Evolutionary conservation across 495 filamentous ascomycete genomes (phyloP).

Genomic region (Rusavskia elegans): DNA sequence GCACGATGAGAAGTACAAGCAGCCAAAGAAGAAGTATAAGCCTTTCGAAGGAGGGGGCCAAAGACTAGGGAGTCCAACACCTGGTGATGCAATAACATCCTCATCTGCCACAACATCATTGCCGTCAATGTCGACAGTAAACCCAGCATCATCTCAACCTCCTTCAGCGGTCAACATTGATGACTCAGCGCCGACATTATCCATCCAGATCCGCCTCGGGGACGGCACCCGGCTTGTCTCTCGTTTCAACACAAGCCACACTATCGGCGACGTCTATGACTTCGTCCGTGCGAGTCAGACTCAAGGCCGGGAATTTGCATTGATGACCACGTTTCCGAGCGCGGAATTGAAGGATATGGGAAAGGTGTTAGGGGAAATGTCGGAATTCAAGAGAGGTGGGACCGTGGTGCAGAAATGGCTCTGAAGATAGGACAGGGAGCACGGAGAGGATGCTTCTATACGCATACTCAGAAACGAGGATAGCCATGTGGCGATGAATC

Average conservation of each 20-base stretch:
- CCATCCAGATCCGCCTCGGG: conserved; percentile 74
- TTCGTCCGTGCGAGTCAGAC: conserved; percentile 59
- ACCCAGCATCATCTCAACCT: conserved; percentile 15
- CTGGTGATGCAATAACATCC: conserved; percentile 34
- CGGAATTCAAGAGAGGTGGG: conserved; percentile 71
- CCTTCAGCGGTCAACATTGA: conserved; percentile 42
- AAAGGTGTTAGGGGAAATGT: conserved; percentile 53
- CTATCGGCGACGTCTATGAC: conserved; percentile 75
- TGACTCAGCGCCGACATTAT: conserved; percentile 58
- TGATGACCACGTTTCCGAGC: conserved; percentile 93
- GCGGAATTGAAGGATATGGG: conserved; percentile 72
- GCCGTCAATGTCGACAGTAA: conserved; percentile 15
- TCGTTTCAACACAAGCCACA: conserved; percentile 84
- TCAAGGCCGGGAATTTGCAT: conserved; percentile 48
- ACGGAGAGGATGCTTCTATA: neutral
- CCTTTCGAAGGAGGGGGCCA: conserved; percentile 74
- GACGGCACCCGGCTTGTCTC: conserved; percentile 76
- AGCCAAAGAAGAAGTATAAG: conserved; percentile 71
- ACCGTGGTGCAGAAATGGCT: conserved; percentile 82
- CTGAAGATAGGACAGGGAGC: neutral
- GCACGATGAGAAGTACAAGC: conserved; percentile 68
- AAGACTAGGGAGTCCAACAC: conserved; percentile 82
- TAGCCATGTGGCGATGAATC: no score
- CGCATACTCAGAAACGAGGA: no score
- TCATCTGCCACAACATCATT: conserved; percentile 22